Evolutionary conservation across 345 rosid genomes (phyloP).

Genomic region (Brassica incana): DNA sequence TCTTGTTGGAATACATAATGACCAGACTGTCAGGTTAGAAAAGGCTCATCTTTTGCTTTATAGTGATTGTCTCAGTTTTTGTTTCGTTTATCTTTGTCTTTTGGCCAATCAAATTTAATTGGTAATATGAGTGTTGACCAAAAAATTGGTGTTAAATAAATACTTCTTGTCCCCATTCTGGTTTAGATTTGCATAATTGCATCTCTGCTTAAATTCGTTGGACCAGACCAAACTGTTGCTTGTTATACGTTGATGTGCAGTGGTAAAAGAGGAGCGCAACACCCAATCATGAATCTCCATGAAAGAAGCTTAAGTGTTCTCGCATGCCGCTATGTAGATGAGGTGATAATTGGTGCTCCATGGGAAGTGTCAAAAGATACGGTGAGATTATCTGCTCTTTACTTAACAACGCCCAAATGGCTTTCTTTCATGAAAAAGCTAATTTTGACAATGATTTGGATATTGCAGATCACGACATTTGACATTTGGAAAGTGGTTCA

Average conservation of each 20-base stretch:
- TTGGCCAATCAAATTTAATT: neutral
- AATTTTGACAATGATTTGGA: slow-evolving; percentile 3
- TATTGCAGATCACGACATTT: slow-evolving; percentile 76
- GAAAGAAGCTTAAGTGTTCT: slow-evolving; percentile 88
- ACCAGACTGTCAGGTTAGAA: slow-evolving; percentile 76
- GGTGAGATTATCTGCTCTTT: slow-evolving; percentile 46
- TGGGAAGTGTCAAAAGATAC: slow-evolving; percentile 89
- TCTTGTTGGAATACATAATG: slow-evolving; percentile 83
- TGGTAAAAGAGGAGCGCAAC: slow-evolving; percentile 66
- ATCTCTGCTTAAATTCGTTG: slow-evolving; percentile 1
- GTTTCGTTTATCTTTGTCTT: neutral
- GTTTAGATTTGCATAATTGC: slow-evolving; percentile 1
- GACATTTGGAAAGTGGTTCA: slow-evolving; percentile 80
- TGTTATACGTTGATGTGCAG: slow-evolving; percentile 43
- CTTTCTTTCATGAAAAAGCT: neutral
- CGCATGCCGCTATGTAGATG: slow-evolving; percentile 96
- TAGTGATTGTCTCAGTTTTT: slow-evolving; percentile 14
- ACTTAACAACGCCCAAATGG: neutral
- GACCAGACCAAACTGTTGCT: slow-evolving; percentile 2
- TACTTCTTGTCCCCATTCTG: neutral
- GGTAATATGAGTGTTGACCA: neutral
- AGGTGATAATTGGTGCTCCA: slow-evolving; percentile 97
- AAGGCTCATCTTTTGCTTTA: slow-evolving; percentile 1
- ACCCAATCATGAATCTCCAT: slow-evolving; percentile 90
- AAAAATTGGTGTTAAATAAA: neutral